Conservation (phyloP, 108 stramenopile genomes). For the Cyclostephanos tholiformis region DNA sequence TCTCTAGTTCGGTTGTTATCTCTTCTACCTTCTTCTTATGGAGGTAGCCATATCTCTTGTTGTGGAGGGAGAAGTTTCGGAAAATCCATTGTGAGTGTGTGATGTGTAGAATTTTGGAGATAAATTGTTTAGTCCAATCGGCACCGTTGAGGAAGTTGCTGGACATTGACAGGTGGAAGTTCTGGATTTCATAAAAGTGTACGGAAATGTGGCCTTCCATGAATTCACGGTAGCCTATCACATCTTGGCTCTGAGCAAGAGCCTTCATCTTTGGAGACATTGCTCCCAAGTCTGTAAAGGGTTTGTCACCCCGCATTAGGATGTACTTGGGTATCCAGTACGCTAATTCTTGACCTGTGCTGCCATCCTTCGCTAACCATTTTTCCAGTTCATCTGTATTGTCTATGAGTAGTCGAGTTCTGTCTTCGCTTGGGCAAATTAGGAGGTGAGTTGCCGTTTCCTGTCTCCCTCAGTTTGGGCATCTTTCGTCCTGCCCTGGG, state of each 20-base stretch:
- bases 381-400: not conserved
- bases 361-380: not conserved
- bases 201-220: not conserved
- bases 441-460: not conserved
- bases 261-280: too few relatives aligned
- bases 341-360: too few relatives aligned
- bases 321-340: too few relatives aligned
- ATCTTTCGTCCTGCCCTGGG: not conserved
- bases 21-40: too few relatives aligned
- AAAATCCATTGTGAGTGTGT: too few relatives aligned
- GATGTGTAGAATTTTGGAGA: not conserved
- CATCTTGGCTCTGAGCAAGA: not conserved
- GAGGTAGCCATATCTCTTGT: too few relatives aligned
- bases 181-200: not conserved
- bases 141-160: not conserved
- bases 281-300: not conserved
- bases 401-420: not conserved
- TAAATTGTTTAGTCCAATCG: not conserved
- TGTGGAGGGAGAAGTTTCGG: too few relatives aligned
- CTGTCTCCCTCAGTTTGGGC: not conserved
- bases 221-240: not conserved
- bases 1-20: too few relatives aligned
- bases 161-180: not conserved
- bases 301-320: too few relatives aligned
- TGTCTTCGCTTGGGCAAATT: not conserved